Conservation (phyloP, 2,329 filamentous ascomycete species). For the Rhinocladiella mackenziei region DNA sequence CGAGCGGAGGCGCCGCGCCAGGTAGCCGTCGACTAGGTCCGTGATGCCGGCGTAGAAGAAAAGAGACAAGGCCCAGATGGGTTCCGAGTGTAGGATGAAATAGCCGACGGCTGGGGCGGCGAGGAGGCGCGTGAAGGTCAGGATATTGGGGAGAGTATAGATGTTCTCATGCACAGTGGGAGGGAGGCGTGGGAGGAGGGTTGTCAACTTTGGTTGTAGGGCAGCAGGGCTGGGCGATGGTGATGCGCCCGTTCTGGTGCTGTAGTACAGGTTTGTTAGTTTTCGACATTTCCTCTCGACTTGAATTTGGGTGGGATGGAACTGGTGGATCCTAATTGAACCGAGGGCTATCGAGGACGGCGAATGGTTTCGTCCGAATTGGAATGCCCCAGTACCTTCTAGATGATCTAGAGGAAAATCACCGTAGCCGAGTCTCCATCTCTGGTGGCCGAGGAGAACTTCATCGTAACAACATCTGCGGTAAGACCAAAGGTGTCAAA, state of each 20-base stretch:
- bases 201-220: conserved; percentile 5
- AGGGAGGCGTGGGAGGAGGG: conserved; percentile 33
- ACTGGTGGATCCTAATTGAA: too few relatives aligned
- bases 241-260: neutral
- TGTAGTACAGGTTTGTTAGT: too few relatives aligned
- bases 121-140: conserved; percentile 80
- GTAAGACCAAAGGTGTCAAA: too few relatives aligned
- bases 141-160: conserved; percentile 90
- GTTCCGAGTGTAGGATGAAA: conserved; percentile 76
- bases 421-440: too few relatives aligned
- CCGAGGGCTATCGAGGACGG: too few relatives aligned
- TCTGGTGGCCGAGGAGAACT: too few relatives aligned
- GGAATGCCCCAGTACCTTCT: too few relatives aligned
- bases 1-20: conserved; percentile 79
- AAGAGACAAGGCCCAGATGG: conserved; percentile 73
- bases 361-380: too few relatives aligned
- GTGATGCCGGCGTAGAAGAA: conserved; percentile 90
- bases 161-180: conserved; percentile 71
- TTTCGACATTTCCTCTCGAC: too few relatives aligned
- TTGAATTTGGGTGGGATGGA: too few relatives aligned
- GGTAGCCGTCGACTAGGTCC: conserved; percentile 89
- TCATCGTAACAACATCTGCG: too few relatives aligned
- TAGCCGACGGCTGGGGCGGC: conserved; percentile 85
- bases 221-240: neutral
- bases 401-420: too few relatives aligned